Base-by-base conservation (phyloP, 805 yeast genomes). In the Lipomyces sp. region DNA sequence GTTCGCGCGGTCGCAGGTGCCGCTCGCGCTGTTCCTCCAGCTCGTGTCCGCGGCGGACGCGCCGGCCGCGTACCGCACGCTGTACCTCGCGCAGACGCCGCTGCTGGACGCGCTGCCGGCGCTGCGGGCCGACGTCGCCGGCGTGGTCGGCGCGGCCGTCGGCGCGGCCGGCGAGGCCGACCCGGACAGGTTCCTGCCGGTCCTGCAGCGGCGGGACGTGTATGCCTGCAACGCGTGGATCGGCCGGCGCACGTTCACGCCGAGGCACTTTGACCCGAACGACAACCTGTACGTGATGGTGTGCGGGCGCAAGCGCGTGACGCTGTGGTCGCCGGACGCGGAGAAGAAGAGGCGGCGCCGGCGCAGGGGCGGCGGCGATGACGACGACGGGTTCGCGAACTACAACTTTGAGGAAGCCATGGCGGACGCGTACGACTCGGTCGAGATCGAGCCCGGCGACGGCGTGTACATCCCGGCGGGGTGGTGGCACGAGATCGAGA, bases 401-500 rank as follows among this genome's bases (percentile, higher is more conserved):
- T 33, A 36, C 6, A 54, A 55, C 38, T 55, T 55, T 32, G 37
- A 38, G 16, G 47, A 38, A 3, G 32, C 55, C 8, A 34, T 19
- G 21, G 39, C 2, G 1, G 40, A 41, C 7, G 58, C 51, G 19
- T 22, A 21, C 3, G 38, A 45, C 18, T 44, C 22, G 43, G 54
- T 33, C 10, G 45, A 38, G 16, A 40, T 56, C 6, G 43, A 39
- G 7, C 50, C 61, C 4, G 61, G 61, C 2, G 61, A 57, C 40
- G 61, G 58, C 8, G 16, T 57, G 6, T 57, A 34, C 28, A 57
- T 57, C 19, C 61, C 61, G 10, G 35, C 43, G 45, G 21, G 52
- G 28, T 57, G 61, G 61, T 57, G 61, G 61, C 61, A 57, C 36
- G 45, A 57, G 28, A 48, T 57, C 10, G 45, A 47, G 28, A 52